Evolutionary conservation across 768 basidiomycete genomes (phyloP), one percentile per base, ranked within the genome.

Genomic region (Exsudoporus frostii): DNA sequence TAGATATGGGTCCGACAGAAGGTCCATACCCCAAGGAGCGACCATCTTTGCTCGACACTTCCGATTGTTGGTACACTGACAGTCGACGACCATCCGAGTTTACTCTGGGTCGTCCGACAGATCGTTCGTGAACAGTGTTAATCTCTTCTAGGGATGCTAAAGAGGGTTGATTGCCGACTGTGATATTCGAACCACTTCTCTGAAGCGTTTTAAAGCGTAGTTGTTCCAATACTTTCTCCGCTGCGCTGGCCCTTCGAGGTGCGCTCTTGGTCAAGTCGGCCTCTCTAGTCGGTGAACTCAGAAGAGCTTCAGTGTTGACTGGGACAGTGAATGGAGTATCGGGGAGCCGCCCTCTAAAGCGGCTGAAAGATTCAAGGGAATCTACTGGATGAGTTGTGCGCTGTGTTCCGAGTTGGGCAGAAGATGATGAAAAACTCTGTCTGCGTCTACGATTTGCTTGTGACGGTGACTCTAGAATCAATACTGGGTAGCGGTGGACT

Each of bases 401-500:
- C 24, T 65, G 63, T 9, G 11, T 36, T 38, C 43, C 55, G 7
- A 43, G 48, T 32, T 55, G 61, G 15, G 48, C 34, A 20, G 62
- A 38, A 30, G 64, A 49, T 8, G 61, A 50, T 4, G 68, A 60
- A 51, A 70, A 66, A 49, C 67, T 74, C 57, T 54, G 70, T 56
- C 61, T 56, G 25, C 66, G 69, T 51, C 61, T 66, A 36, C 61
- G 67, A 38, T 41, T 68, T 45, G 51, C 45, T 38, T 55, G 53
- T 17, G 50, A 53, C 48, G 50, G 65, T 53, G 48, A 62, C 32
- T 80, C 76, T 34, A 73, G 71, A 54, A 86, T 71, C 45, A 90
- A 80, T 40, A 95, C 74, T 0, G 96, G 97, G 78, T 87, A 98
- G n/a, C 94, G 84, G 65, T 97, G 92, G 0, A 98, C 87, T 38